Percentiles rank a stretch among this genome's conserved stretches.
Evolutionary conservation across 2,329 filamentous ascomycete species (phyloP).

Genomic region (Neoarthrinium moseri): DNA sequence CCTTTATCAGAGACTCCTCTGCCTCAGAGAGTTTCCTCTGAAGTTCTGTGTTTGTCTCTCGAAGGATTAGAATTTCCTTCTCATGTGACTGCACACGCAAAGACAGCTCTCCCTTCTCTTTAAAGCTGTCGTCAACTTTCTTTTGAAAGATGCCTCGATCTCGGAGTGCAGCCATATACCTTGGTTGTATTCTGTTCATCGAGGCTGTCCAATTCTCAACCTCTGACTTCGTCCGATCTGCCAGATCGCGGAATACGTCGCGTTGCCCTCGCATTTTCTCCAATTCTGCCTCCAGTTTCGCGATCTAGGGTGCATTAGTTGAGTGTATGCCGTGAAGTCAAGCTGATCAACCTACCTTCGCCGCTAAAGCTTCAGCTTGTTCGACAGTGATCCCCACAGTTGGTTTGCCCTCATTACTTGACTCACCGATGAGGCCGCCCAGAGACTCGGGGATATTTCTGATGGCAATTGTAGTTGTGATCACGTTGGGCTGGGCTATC

Average conservation of each 20-base stretch:
- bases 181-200: constrained; percentile 40
- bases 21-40: constrained; percentile 35
- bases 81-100: constrained; percentile 35
- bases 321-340: constrained; percentile 11
- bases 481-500: constrained; percentile 22
- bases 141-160: constrained; percentile 49
- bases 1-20: constrained; percentile 31
- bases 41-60: constrained; percentile 33
- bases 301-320: constrained; percentile 29
- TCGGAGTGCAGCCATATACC: constrained; percentile 31
- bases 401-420: constrained; percentile 18
- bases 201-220: constrained; percentile 45
- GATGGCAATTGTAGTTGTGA: constrained; percentile 17
- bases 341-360: constrained; percentile 21
- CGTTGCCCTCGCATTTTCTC: constrained; percentile 31
- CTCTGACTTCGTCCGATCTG: constrained; percentile 42
- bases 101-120: constrained; percentile 33
- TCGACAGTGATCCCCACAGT: constrained; percentile 25
- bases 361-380: constrained; percentile 29
- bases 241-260: constrained; percentile 36
- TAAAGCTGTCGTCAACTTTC: constrained; percentile 36
- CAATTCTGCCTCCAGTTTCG: constrained; percentile 33
- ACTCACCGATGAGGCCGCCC: constrained; percentile 24
- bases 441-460: constrained; percentile 29
- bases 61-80: constrained; percentile 36